Evolutionary conservation across 2,329 filamentous ascomycete species (phyloP), one percentile per base, ranked within the genome.

Genomic region (Cephalotrichum gorgonifer): DNA sequence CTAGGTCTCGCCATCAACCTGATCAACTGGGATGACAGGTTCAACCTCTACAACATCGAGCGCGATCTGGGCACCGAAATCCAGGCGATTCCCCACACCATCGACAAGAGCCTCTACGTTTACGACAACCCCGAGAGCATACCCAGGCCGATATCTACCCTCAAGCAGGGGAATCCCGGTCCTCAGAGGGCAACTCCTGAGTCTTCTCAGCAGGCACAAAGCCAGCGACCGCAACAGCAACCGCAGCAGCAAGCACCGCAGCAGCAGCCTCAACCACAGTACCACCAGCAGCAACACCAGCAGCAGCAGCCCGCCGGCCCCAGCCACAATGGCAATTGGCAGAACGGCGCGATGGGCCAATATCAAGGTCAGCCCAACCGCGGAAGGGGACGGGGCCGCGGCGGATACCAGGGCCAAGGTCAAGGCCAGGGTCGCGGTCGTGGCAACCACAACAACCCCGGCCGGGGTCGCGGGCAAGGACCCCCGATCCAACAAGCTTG

Each of bases 21-120:
- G 64, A 98, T 98, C 76, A 97, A 95, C 67, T 98, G 93, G 93
- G 93, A 98, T 51, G 93, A 98, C 65, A 83, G 93, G 26, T 97
- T 95, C 77, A 98, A 97, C 67, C 78, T 98, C 20, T 98, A 98
- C 75, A 94, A 94, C 65, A 98, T 98, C 58, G 93, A 98, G 68
- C 86, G 94, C 58, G 93, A 98, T 61, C 75, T 98, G 38, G 93
- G 93, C 47, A 98, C 93, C 6, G 93, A 98, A 69, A 98, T 98
- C 53, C 87, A 93, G 62, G 84, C 93, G n/a, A 98, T 98, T 60
- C 93, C 93, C 17, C 78, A 82, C 47, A 85, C 81, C 57, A 98
- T 98, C 56, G 93, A 98, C 73, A 97, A 96, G 78, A 94, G 86
- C 55, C 81, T 98, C 33, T 98, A 98, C 64, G 93, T 98, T 47